A percentile compares a stretch with the other conserved stretches of the same genome.
These are phyloP conservation scores for Pseudisothecium myosuroides DNA, from an alignment of 225 moss, liverwort and hornwort species.

Conservation along the genomic window DNA sequence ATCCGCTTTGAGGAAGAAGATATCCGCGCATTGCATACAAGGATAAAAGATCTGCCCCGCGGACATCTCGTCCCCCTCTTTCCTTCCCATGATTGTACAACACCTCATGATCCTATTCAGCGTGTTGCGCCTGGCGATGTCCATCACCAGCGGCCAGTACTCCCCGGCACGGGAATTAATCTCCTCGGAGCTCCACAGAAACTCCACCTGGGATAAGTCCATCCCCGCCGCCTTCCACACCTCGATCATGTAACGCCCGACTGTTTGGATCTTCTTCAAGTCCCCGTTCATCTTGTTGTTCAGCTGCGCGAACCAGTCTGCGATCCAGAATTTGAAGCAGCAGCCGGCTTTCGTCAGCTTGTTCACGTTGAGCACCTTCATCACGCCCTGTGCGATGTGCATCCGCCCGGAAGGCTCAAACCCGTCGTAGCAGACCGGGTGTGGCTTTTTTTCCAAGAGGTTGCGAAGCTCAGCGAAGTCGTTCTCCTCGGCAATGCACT, in stretches of 20 bases:
- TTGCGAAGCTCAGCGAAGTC: slow-evolving; percentile 71
- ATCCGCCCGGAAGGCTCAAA: slow-evolving; percentile 94
- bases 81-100: slow-evolving; percentile 73
- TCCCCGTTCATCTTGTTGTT: slow-evolving; percentile 92
- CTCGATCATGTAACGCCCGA: slow-evolving; percentile 90
- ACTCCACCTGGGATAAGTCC: slow-evolving; percentile 67
- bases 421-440: slow-evolving; percentile 82
- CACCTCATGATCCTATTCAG: slow-evolving; percentile 68
- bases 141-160: slow-evolving; percentile 94
- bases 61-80: slow-evolving; percentile 68
- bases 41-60: slow-evolving; percentile 89
- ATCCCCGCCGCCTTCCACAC: slow-evolving; percentile 99
- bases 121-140: slow-evolving; percentile 66
- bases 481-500: slow-evolving; percentile 76
- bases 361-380: slow-evolving; percentile 91
- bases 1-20: slow-evolving; percentile 60
- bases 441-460: slow-evolving; percentile 53
- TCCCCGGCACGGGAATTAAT: slow-evolving; percentile 59
- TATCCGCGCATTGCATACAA: slow-evolving; percentile 98
- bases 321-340: slow-evolving; percentile 91
- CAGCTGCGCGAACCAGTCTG: slow-evolving; percentile 86
- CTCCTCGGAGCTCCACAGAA: slow-evolving; percentile 88
- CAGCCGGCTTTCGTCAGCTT: slow-evolving; percentile 76
- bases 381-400: slow-evolving; percentile 97
- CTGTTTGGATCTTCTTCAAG: slow-evolving; percentile 75